These are phyloP conservation scores for Arabidopsis lyrata DNA, from an alignment of 441 rosid genomes.

Conservation along the genomic window DNA sequence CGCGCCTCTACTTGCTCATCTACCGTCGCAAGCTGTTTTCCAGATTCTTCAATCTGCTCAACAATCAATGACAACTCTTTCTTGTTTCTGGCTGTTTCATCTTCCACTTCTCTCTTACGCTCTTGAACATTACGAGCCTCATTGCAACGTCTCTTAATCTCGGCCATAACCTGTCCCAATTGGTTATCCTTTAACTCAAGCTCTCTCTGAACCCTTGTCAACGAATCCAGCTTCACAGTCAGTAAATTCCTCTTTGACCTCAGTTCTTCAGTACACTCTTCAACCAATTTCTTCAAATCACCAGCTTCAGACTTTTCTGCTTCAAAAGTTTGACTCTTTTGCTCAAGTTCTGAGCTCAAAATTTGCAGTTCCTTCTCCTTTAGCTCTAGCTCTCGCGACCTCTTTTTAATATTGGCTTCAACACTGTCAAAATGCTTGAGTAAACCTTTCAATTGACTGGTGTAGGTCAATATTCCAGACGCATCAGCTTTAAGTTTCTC, in stretches of 20 bases:
- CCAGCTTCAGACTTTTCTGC: slow-evolving; percentile 34
- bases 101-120: background rate
- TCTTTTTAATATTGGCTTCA: slow-evolving; percentile 11
- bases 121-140: slow-evolving; percentile 1
- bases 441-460: slow-evolving; percentile 7
- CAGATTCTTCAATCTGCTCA: slow-evolving; percentile 9
- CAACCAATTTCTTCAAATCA: slow-evolving; percentile 27
- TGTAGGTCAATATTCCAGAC: background rate
- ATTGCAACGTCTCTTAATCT: background rate
- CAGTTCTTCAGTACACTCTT: slow-evolving; percentile 14
- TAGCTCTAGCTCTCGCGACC: background rate
- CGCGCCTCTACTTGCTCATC: slow-evolving; percentile 12
- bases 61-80: background rate
- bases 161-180: background rate
- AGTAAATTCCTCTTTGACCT: slow-evolving; percentile 15
- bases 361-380: slow-evolving; percentile 31
- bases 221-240: background rate
- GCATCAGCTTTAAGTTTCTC: slow-evolving; percentile 23
- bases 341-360: slow-evolving; percentile 18
- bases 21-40: background rate
- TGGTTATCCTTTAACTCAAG: background rate
- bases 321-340: slow-evolving; percentile 9
- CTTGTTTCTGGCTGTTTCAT: slow-evolving; percentile 7
- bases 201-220: slow-evolving; percentile 20
- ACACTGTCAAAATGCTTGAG: slow-evolving; percentile 9